phyloP scores from a whole-genome alignment of 2,329 filamentous ascomycete species.

The Aspergillus ruber region DNA sequence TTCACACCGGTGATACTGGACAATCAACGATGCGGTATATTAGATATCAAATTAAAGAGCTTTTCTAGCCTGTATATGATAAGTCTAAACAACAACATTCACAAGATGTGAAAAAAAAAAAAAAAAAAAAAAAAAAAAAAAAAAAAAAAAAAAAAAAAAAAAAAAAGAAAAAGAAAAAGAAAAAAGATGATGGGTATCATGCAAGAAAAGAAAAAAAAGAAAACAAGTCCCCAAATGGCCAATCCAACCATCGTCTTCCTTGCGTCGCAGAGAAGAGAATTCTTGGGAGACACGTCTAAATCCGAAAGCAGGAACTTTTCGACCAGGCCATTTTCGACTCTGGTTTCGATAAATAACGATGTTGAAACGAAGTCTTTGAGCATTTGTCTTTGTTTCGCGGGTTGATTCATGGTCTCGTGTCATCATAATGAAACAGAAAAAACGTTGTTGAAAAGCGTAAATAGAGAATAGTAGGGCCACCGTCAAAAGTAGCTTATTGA shows the following conservation, averaged over 20 bases:
- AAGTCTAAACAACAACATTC: background rate
- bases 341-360: background rate
- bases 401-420: background rate
- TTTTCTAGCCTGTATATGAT: too few species aligned
- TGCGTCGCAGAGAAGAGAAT: background rate
- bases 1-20: too few species aligned
- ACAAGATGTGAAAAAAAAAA: background rate
- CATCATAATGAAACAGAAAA: background rate
- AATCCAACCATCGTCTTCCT: background rate
- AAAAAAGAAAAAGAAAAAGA: background rate
- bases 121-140: conserved; percentile 2
- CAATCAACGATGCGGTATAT: too few species aligned
- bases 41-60: too few species aligned
- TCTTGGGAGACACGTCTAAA: background rate
- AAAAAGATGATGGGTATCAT: conserved; percentile 15
- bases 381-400: background rate
- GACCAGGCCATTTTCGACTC: background rate
- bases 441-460: too few species aligned
- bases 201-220: conserved; percentile 3
- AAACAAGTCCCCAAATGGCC: background rate
- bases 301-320: conserved; percentile 6
- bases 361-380: background rate
- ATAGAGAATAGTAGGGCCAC: background rate
- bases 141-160: background rate
- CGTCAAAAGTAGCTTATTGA: background rate